These are phyloP conservation scores for Tetracladium maxilliforme DNA, from an alignment of 2,329 filamentous ascomycete genomes.

Conservation along the genomic window DNA sequence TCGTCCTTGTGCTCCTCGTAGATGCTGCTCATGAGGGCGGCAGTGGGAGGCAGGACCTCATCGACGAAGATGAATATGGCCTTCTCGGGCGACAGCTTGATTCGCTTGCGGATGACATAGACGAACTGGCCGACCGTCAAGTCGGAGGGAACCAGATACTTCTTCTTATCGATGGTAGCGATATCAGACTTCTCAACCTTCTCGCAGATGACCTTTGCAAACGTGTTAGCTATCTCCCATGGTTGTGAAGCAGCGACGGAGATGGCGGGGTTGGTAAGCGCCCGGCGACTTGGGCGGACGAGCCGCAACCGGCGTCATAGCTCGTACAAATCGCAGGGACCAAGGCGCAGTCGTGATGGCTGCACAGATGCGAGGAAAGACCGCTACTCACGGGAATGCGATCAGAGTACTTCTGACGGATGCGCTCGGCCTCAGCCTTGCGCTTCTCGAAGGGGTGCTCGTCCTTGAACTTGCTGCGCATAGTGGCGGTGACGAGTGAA, in stretches of 20 bases:
- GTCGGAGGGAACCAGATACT: conserved; percentile 95
- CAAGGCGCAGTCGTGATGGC: too few relatives aligned
- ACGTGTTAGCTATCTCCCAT: too few relatives aligned
- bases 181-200: conserved; percentile 99
- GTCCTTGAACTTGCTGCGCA: conserved; percentile 99
- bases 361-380: conserved; percentile 2
- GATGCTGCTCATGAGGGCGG: conserved; percentile 97
- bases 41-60: conserved; percentile 90
- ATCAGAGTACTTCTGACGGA: conserved; percentile 97
- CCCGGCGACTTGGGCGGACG: too few relatives aligned
- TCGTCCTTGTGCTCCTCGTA: conserved; percentile 96
- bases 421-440: conserved; percentile 98
- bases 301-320: too few relatives aligned
- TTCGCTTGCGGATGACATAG: conserved; percentile 99
- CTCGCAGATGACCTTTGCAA: conserved; percentile 97
- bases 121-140: conserved; percentile 98
- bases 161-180: conserved; percentile 99
- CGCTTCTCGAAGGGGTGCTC: conserved; percentile 99
- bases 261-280: too few relatives aligned
- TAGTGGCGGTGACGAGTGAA: conserved; percentile 34
- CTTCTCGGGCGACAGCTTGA: conserved; percentile 99
- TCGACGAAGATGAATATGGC: conserved; percentile 99
- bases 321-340: too few relatives aligned
- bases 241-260: too few relatives aligned
- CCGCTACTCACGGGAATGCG: conserved; percentile 75